Evolutionary conservation across 140 eudicot genomes (phyloP).

Genomic region (Ambrosia hybrid): DNA sequence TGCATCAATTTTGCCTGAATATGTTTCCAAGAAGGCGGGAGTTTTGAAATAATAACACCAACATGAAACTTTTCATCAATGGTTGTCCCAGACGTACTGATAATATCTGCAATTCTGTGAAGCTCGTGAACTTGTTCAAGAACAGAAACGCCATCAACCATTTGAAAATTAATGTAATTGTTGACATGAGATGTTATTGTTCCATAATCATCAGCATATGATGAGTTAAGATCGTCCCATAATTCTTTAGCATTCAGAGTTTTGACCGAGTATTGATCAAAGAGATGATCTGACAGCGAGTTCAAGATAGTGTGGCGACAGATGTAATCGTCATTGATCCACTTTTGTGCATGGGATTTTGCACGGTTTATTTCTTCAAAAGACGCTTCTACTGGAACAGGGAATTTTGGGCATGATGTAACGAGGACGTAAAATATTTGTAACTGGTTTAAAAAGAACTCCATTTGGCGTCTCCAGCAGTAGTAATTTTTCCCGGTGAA

Average conservation of each 20-base stretch:
- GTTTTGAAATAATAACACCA: conserved; percentile 68
- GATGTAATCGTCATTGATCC: conserved; percentile 70
- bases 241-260: conserved; percentile 52
- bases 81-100: conserved; percentile 52
- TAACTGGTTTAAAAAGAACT: conserved; percentile 53
- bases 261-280: conserved; percentile 50
- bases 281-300: conserved; percentile 65
- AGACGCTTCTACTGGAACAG: conserved; percentile 28
- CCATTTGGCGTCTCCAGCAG: conserved; percentile 74
- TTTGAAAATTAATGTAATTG: conserved; percentile 71
- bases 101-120: conserved; percentile 50
- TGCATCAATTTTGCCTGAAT: conserved; percentile 53
- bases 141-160: conserved; percentile 79
- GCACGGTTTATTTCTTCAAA: conserved; percentile 33
- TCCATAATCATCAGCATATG: conserved; percentile 60
- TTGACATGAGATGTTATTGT: conserved; percentile 56
- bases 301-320: conserved; percentile 69
- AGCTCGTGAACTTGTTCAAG: conserved; percentile 70
- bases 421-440: conserved; percentile 60
- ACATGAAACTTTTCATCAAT: conserved; percentile 73
- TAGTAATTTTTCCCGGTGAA: conserved; percentile 69
- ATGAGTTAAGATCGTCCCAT: conserved; percentile 63
- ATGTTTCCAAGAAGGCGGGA: conserved; percentile 89
- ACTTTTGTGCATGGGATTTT: conserved; percentile 37
- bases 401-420: conserved; percentile 52